Base-by-base conservation (phyloP, 164 flowering plant species). In the Stephania cephalantha region DNA sequence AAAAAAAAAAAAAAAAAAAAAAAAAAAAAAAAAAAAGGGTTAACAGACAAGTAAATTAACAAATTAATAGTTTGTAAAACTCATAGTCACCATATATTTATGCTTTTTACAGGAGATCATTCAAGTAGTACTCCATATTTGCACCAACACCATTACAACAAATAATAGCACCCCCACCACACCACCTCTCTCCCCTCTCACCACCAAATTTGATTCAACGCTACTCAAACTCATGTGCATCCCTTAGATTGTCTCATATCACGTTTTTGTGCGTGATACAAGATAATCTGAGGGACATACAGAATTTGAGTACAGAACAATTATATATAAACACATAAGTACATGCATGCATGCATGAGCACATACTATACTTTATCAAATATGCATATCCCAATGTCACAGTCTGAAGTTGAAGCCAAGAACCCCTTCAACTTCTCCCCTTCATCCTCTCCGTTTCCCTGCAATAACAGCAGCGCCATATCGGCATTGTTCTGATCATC, bases 361-460 rank as follows among this genome's bases (percentile, higher is more conserved):
- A 48, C 13, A 48, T 48, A 48, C 29, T 25, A 52, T 72, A 84
- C 81, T 73, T 86, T 85, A 45, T 90, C 91, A 83, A 89, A 92
- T 82, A 90, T 73, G 87, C 92, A 92, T 58, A 89, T 83, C 7
- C 95, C 94, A 83, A 87, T 76, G 80, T 88, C 90, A 78, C 80
- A 80, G 53, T 84, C 87, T 9, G 85, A 81, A 71, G 76, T 76
- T 4, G 87, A 80, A 81, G 65, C 80, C 78, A 75, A 76, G 45
- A 75, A 73, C 67, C 72, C 79, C 67, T 74, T 80, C 31, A 77
- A 45, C 73, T 53, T 71, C 12, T 58, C 72, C 44, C 63, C 80
- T 67, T 76, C 81, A 45, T 75, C 69, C 68, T 75, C 75, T 42
- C 71, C 76, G 61, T 73, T 71, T 29, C 77, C 73, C 75, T 85